These are phyloP conservation scores for Tricholoma hemisulphureum DNA, from an alignment of 768 basidiomycete genomes.

Conservation along the genomic window DNA sequence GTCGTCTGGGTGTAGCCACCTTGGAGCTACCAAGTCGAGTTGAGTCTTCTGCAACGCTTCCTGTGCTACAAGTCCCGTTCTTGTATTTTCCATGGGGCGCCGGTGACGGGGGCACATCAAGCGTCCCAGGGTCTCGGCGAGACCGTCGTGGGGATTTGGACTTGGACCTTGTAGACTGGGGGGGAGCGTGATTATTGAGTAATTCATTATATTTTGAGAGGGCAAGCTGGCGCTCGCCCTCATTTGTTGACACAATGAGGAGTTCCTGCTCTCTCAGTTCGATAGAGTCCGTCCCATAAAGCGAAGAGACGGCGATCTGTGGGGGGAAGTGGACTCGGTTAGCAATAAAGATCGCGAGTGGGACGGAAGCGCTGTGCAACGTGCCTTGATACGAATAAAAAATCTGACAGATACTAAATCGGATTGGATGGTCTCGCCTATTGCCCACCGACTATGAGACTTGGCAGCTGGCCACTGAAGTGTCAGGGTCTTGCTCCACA, in stretches of 20 bases:
- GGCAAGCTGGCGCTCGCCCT: conserved; percentile 64
- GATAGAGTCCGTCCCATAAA: conserved; percentile 61
- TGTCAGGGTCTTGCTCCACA: conserved; percentile 64
- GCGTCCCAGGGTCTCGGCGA: conserved; percentile 31
- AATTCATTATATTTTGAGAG: conserved; percentile 56
- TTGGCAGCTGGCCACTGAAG: conserved; percentile 72
- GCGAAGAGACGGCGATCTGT: conserved; percentile 50
- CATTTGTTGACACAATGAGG: conserved; percentile 65
- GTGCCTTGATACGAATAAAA: conserved; percentile 68
- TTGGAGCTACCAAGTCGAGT: conserved; percentile 3
- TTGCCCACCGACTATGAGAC: conserved; percentile 70
- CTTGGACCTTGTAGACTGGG: conserved; percentile 42
- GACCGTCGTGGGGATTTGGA: conserved; percentile 56
- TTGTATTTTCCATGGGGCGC: conserved; percentile 24
- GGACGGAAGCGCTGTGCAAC: conserved; percentile 12
- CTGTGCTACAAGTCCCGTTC: conserved; percentile 10
- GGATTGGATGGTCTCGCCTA: conserved; percentile 74
- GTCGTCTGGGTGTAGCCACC: conserved; percentile 41
- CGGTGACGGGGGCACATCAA: conserved; percentile 39
- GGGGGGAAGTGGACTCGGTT: conserved; percentile 17
- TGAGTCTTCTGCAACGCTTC: conserved; percentile 3
- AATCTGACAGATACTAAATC: conserved; percentile 66
- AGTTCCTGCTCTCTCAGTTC: conserved; percentile 72
- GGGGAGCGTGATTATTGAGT: conserved; percentile 21
- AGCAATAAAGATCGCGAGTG: conserved; percentile 11